Evolutionary conservation across 2,329 filamentous ascomycete genomes (phyloP), one percentile per base, ranked within the genome.

Genomic region (Corniculantispora saksenae): DNA sequence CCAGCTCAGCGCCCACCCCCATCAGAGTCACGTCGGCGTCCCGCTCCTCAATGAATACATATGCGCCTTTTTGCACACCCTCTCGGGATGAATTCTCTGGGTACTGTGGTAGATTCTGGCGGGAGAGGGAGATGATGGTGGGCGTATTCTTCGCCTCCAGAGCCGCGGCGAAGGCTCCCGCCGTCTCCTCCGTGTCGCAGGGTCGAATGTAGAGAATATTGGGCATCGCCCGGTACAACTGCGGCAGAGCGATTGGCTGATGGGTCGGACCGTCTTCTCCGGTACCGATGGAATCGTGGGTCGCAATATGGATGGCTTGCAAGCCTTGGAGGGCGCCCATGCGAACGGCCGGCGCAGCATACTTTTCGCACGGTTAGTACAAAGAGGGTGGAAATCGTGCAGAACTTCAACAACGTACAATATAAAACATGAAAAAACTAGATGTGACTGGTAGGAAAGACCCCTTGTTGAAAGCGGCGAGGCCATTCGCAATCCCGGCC

Each of bases 401-500:
- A 3, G 7, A 8, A 2, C 2, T n/a, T n/a, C n/a, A n/a, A n/a
- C n/a, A n/a, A 67, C 70, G 67, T 54, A 72, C 72, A 23, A 78
- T 73, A 69, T 88, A 88, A 73, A 88, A 88, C 83, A 89, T 88
- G 77, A 88, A 87, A 75, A 88, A 89, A 5, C 80, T 81, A 0
- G 83, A 83, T 1, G 86, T 89, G 43, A 88, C 75, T 0, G 86
- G 86, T 9, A 89, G 74, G 67, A 88, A 81, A 0, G 84, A 86
- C 27, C 80, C 82, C 43, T 79, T 82, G 65, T 78, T 77, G 66
- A 80, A 89, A 1, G 87, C 87, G 0, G 87, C 86, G 4, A 89
- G 74, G 3, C 86, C 87, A 71, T 86, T 86, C 8, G 82, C 80
- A 27, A 86, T 83, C 35, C 82, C 75, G 2, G 80, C 80, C 87